Conservation (phyloP, 768 basidiomycete genomes). For the Crepidotus variabilis region DNA sequence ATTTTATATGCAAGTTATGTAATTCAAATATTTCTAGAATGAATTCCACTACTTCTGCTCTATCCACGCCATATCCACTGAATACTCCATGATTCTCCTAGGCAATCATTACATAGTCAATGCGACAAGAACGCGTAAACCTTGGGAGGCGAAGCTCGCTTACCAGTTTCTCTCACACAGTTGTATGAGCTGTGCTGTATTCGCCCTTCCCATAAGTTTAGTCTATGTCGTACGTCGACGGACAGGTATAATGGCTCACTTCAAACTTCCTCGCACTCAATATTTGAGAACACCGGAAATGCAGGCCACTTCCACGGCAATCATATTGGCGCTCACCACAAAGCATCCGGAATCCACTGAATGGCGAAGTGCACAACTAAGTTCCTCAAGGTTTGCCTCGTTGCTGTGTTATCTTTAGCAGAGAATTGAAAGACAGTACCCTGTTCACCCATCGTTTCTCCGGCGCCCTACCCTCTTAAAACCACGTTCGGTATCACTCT, state of each 20-base stretch:
- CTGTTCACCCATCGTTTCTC: background rate
- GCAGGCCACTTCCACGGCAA: background rate
- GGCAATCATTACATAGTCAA: background rate
- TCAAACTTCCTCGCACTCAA: background rate
- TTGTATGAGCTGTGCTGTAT: background rate
- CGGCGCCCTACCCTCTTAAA: background rate
- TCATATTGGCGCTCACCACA: background rate
- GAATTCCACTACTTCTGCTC: background rate
- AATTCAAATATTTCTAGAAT: background rate
- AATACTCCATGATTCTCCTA: background rate
- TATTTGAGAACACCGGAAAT: background rate
- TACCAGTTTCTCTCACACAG: background rate
- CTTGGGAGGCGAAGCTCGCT: background rate
- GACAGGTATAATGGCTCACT: background rate
- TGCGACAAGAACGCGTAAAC: background rate
- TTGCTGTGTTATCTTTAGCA: background rate
- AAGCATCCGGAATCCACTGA: background rate
- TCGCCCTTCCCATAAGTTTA: background rate
- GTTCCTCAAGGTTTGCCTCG: background rate
- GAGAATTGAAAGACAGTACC: background rate
- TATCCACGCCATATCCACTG: background rate
- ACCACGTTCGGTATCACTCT: background rate
- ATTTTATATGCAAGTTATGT: no score
- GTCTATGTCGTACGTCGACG: no score
- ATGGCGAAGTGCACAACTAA: background rate